Percentiles rank a stretch among this genome's conserved stretches.
Conservation (phyloP, 495 filamentous ascomycete genomes). For the Aspergillus conjunctus region DNA sequence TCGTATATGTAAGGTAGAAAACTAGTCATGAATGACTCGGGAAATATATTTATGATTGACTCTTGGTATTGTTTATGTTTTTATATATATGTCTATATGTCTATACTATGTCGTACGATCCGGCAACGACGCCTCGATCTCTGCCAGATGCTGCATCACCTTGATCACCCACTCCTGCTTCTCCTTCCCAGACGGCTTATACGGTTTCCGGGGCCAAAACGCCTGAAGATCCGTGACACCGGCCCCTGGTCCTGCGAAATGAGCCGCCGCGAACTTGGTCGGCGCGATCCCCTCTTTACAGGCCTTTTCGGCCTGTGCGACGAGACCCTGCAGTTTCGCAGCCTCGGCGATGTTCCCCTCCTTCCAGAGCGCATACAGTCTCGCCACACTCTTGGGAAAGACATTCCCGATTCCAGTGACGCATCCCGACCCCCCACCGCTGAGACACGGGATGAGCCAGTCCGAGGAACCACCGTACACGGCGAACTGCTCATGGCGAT, state of each 20-base stretch:
- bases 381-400: constrained; percentile 63
- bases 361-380: constrained; percentile 65
- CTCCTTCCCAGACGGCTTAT: constrained; percentile 23
- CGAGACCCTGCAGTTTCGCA: constrained; percentile 66
- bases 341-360: constrained; percentile 66
- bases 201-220: constrained; percentile 32
- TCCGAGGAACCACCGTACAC: constrained; percentile 66
- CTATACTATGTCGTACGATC: constrained; percentile 7
- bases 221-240: constrained; percentile 25
- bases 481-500: constrained; percentile 54
- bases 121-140: constrained; percentile 30
- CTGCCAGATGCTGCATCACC: constrained; percentile 29
- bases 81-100: background rate
- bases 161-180: constrained; percentile 31
- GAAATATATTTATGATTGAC: background rate
- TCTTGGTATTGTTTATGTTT: background rate
- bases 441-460: constrained; percentile 56
- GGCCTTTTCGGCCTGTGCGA: constrained; percentile 77
- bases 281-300: constrained; percentile 74
- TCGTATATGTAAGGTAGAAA: no score
- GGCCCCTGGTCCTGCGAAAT: constrained; percentile 29
- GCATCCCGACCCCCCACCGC: constrained; percentile 59
- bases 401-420: constrained; percentile 71
- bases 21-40: no score
- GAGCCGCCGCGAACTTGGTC: constrained; percentile 63